Percentiles rank a stretch among this genome's conserved stretches.
phyloP scores from a whole-genome alignment of 2,329 filamentous ascomycete species.

The Calonectria naviculata region DNA sequence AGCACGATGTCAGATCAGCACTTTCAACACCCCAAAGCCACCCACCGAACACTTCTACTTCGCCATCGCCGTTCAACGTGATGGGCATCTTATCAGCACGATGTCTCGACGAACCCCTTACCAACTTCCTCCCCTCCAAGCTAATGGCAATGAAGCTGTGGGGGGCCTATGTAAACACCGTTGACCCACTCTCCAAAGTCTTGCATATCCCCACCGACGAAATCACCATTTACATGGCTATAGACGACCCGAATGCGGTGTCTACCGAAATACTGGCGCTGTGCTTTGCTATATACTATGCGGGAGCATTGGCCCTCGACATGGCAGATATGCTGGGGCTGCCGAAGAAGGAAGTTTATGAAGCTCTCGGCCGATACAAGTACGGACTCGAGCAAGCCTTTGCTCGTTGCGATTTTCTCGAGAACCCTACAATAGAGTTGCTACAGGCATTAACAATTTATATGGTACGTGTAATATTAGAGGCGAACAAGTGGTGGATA shows the following conservation, averaged over 20 bases:
- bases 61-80: slow-evolving; percentile 43
- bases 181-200: slow-evolving; percentile 44
- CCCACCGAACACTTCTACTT: neutral
- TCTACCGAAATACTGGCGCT: slow-evolving; percentile 47
- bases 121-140: slow-evolving; percentile 40
- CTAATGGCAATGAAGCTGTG: slow-evolving; percentile 44
- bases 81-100: slow-evolving; percentile 46
- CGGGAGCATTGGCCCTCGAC: slow-evolving; percentile 54
- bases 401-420: slow-evolving; percentile 51
- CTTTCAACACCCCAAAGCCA: neutral
- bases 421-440: slow-evolving; percentile 48
- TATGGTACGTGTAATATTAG: slow-evolving; percentile 39
- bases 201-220: slow-evolving; percentile 46
- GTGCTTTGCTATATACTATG: slow-evolving; percentile 62
- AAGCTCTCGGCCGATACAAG: slow-evolving; percentile 43
- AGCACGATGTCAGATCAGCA: neutral
- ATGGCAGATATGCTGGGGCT: slow-evolving; percentile 48
- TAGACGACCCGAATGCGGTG: slow-evolving; percentile 41
- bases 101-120: slow-evolving; percentile 19
- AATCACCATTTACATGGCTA: slow-evolving; percentile 44
- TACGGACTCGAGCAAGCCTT: slow-evolving; percentile 51
- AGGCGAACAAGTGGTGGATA: neutral
- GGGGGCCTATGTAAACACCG: slow-evolving; percentile 41
- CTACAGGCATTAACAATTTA: slow-evolving; percentile 53
- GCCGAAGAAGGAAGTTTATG: slow-evolving; percentile 35